Base-by-base conservation (phyloP, 1,139 yeast species). In the Yamadazyma triangularis region DNA sequence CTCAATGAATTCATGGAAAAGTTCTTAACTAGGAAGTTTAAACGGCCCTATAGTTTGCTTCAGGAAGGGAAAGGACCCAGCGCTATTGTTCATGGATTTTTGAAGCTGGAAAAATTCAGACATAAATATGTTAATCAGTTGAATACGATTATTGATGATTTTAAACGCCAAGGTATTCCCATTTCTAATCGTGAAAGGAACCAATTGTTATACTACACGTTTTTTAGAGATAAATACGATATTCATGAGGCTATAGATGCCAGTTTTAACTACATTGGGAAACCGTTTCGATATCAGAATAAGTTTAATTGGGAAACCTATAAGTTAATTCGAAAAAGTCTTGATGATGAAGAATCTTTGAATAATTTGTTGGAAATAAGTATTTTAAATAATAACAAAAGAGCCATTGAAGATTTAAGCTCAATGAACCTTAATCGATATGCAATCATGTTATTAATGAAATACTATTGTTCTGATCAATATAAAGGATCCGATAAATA, bases 1-100 rank as follows among this genome's bases (percentile, higher is more conserved):
- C 50, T 72, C 22, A 67, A 70, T 35, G 55, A 52, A 8, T 53
- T 73, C 22, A 35, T 73, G 14, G 34, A 44, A 3, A 43, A 42
- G 22, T 56, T 67, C 31, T 40, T 60, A 7, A 27, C 29, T 15
- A 24, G 29, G 13, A 27, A 28, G 8, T 33, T 32, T 15, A 33
- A 34, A 19, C 10, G 46, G 14, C 48, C 48, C 2, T 14, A 27
- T 5, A 14, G 28, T 19, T 24, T 24, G 19, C 8, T 9, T 7
- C 20, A 18, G 20, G 36, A 39, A 25, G 33, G 28, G 16, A 9
- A 24, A n/a, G 11, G n/a, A 3, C 16, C 32, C 2, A 24, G 11
- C 8, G 25, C 21, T 2, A 29, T 24, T 4, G 25, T 47, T 27
- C 36, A 42, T 18, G 50, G 48, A 5, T 42, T 36, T 25, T 11